These are phyloP conservation scores for Kazachstania sp. DNA, from an alignment of 1,139 yeast genomes.

Conservation along the genomic window DNA sequence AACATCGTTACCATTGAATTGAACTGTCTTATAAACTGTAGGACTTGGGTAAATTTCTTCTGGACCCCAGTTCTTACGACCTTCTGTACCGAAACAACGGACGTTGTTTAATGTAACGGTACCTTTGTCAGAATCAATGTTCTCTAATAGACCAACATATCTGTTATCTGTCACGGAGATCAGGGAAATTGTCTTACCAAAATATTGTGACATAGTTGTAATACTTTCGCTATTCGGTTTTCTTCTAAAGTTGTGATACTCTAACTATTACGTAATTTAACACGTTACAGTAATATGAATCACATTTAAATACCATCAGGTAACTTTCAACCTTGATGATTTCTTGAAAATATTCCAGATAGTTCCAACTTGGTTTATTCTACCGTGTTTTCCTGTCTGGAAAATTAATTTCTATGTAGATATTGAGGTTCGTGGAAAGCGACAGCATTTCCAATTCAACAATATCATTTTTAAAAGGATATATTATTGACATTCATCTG, in stretches of 20 bases:
- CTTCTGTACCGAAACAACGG: conserved; percentile 87
- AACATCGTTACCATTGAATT: conserved; percentile 87
- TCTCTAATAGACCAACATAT: conserved; percentile 80
- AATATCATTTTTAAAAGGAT: background rate
- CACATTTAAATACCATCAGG: too few relatives aligned
- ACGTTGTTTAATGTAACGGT: conserved; percentile 82
- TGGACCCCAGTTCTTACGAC: conserved; percentile 66
- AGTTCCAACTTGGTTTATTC: background rate
- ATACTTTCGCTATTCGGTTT: background rate
- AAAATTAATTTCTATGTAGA: background rate
- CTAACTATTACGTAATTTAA: too few relatives aligned
- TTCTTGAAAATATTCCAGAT: background rate
- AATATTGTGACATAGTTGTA: conserved; percentile 68
- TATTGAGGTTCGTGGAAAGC: background rate
- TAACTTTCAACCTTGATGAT: too few relatives aligned
- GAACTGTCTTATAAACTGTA: conserved; percentile 70
- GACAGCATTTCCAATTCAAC: background rate
- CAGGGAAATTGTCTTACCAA: conserved; percentile 87
- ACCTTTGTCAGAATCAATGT: conserved; percentile 83
- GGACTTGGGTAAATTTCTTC: conserved; percentile 69
- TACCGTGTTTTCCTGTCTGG: background rate
- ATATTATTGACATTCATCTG: too few relatives aligned
- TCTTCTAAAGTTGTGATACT: background rate
- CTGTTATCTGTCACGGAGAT: conserved; percentile 80
- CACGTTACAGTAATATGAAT: too few relatives aligned